Conservation (phyloP, 2,329 filamentous ascomycete genomes). For the Xylariaceae sp. region DNA sequence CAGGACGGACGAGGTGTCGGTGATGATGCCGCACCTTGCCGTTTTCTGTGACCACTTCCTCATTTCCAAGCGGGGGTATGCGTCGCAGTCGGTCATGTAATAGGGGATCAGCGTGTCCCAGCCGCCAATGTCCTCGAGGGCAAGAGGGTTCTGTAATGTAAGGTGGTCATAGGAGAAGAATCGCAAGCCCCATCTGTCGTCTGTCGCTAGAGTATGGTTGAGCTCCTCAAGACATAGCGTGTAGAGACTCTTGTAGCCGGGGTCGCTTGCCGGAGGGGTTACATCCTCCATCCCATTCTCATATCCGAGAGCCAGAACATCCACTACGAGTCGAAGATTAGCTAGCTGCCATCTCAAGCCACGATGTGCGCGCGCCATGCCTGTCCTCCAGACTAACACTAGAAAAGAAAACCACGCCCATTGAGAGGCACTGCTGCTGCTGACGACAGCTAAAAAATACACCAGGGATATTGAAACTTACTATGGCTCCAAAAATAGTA, state of each 20-base stretch:
- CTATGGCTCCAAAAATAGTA: conserved; percentile 53
- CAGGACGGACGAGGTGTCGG: conserved; percentile 40
- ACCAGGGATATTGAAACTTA: conserved; percentile 2
- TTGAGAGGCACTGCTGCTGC: too few species aligned
- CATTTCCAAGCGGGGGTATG: conserved; percentile 46
- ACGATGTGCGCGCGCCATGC: too few species aligned
- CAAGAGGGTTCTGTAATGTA: conserved; percentile 48
- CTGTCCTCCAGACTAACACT: too few species aligned
- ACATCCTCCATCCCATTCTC: conserved; percentile 35
- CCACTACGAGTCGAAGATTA: conserved; percentile 29
- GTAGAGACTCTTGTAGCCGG: conserved; percentile 39
- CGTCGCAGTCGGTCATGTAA: conserved; percentile 54
- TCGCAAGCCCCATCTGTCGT: conserved; percentile 43
- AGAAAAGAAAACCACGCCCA: too few species aligned
- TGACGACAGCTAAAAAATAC: not conserved
- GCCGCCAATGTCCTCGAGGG: conserved; percentile 45
- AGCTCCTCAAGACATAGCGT: conserved; percentile 35
- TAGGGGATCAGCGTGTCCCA: conserved; percentile 56
- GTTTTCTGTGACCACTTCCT: conserved; percentile 38
- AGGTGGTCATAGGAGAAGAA: conserved; percentile 57
- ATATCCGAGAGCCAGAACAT: conserved; percentile 42
- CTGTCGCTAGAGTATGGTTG: conserved; percentile 26
- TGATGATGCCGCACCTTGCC: conserved; percentile 37
- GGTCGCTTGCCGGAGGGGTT: conserved; percentile 28
- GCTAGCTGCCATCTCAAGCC: not conserved